A percentile compares a stretch with the other conserved stretches of the same genome.
phyloP scores from a whole-genome alignment of 73 alveolate genomes.

The Diophrys appendiculata region DNA sequence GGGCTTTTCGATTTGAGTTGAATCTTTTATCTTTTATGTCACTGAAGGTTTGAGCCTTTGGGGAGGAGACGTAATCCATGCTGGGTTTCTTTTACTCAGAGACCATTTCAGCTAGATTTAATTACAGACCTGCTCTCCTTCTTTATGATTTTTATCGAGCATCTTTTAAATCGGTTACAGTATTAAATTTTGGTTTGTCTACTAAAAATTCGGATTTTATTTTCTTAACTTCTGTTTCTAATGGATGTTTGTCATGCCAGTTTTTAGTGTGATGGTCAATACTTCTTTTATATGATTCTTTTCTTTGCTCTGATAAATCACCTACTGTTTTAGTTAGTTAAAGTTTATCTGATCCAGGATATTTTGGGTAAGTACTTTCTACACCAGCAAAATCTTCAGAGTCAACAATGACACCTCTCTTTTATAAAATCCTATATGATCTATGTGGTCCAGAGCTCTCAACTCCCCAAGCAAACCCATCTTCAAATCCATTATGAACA shows the following conservation, averaged over 20 bases:
- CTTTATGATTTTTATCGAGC: slow-evolving; percentile 23
- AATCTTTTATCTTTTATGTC: too few relatives aligned
- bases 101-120: too few relatives aligned
- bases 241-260: too few relatives aligned
- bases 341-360: slow-evolving; percentile 58
- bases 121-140: slow-evolving; percentile 33
- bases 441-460: slow-evolving; percentile 79
- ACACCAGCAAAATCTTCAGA: slow-evolving; percentile 80
- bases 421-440: slow-evolving; percentile 77
- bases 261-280: too few relatives aligned
- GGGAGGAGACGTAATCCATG: too few relatives aligned
- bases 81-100: too few relatives aligned
- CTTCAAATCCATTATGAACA: slow-evolving; percentile 72
- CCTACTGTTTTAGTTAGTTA: slow-evolving; percentile 49
- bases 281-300: too few relatives aligned
- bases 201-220: slow-evolving; percentile 77
- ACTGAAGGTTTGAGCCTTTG: too few relatives aligned
- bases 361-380: slow-evolving; percentile 80
- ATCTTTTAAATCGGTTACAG: not conserved
- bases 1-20: too few relatives aligned
- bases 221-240: too few relatives aligned
- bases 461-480: slow-evolving; percentile 82
- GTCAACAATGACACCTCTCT: slow-evolving; percentile 82
- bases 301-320: too few relatives aligned
- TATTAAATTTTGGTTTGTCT: slow-evolving; percentile 39